Base-by-base conservation (phyloP, 345 rosid genomes). In the Lenwebbia sp. region DNA sequence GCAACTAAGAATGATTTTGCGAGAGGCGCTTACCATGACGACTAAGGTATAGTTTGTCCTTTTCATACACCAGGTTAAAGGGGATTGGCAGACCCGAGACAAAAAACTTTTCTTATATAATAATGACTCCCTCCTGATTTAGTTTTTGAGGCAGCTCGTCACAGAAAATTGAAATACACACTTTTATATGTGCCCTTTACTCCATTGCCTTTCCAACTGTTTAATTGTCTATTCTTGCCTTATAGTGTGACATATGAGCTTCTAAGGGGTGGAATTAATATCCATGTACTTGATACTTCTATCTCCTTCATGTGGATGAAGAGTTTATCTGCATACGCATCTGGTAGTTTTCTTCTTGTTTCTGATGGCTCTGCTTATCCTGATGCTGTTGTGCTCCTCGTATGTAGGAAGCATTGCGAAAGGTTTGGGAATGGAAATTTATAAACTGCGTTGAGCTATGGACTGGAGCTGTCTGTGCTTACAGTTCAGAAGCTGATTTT, bases 371-470 rank as follows among this genome's bases (percentile, higher is more conserved):
- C 54, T 83, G 82, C 54, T 40, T 65, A 82, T 55, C 56, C 70
- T 86, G 54, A 28, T 75, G 25, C 47, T 47, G 54, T n/a, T 58
- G 78, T 54, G 47, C 76, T 74, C 58, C 56, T 62, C 84, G 41
- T 84, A 70, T 54, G 37, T 87, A 97, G 99, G 99, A 96, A 91
- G 94, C 99, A 82, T 97, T 94, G 86, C 90, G 95, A 84, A 95
- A 96, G 90, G 99, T 97, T 84, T 97, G 95, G 89, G 99, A 95
- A 86, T 97, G 99, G 99, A 97, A 97, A 88, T 97, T 93, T 88
- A 93, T 96, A 40, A 96, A 92, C 88, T 96, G 99, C 88, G 96
- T 97, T 87, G 99, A 97, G 93, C 97, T 97, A 78, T 97, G 99
- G 99, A 97, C 99, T 25, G 96, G 98, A 86, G 98, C 98, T 82